Percentiles rank a stretch among this genome's conserved stretches.
These are phyloP conservation scores for Musa itinerans DNA, from an alignment of 176 grass and related monocot species.

Conservation along the genomic window DNA sequence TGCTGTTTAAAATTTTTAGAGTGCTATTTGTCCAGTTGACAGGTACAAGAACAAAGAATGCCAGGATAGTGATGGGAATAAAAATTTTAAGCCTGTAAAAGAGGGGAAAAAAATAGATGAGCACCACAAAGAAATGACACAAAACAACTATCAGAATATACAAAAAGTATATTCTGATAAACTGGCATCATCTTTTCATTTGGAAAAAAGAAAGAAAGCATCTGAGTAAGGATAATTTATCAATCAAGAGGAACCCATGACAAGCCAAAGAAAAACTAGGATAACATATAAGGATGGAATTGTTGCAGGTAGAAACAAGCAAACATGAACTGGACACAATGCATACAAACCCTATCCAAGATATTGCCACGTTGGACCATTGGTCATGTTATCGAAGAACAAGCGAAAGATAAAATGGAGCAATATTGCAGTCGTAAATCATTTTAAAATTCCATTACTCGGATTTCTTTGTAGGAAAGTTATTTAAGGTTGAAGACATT, in stretches of 20 bases:
- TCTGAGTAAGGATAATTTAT: too few relatives aligned
- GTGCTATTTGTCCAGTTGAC: constrained; percentile 90
- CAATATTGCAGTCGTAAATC: too few relatives aligned
- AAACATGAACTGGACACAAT: too few relatives aligned
- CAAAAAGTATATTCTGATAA: not conserved
- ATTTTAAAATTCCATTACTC: not conserved
- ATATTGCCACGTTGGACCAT: too few relatives aligned
- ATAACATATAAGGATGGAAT: too few relatives aligned
- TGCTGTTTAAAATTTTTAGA: constrained; percentile 29
- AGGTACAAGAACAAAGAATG: constrained; percentile 75
- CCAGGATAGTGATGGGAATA: constrained; percentile 67
- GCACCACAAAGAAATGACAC: not conserved
- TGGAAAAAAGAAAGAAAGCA: too few relatives aligned
- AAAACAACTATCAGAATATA: not conserved
- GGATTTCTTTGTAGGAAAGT: not conserved
- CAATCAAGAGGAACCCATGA: too few relatives aligned
- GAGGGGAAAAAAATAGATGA: constrained; percentile 1
- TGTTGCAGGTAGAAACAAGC: too few relatives aligned
- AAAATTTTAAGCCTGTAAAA: constrained; percentile 92
- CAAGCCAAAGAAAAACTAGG: too few relatives aligned
- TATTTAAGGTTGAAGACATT: not conserved
- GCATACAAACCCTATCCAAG: too few relatives aligned
- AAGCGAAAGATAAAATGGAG: too few relatives aligned
- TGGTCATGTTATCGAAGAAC: too few relatives aligned
- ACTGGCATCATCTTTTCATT: not conserved